Evolutionary conservation across 2,329 filamentous ascomycete genomes (phyloP).

Genomic region (Fusarium transvaalense): DNA sequence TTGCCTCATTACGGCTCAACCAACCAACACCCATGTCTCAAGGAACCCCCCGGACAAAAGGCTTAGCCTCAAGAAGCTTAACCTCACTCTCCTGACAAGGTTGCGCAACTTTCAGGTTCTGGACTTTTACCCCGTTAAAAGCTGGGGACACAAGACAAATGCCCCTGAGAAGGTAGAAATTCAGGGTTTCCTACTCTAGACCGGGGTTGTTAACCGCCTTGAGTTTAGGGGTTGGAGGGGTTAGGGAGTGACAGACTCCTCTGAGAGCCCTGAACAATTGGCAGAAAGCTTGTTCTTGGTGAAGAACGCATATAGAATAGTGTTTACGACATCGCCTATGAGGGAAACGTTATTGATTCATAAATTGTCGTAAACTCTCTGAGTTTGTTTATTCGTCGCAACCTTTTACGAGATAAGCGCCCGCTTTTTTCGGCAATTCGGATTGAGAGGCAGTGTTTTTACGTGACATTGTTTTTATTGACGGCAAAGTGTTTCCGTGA

Average conservation of each 20-base stretch:
- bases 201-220: conserved; percentile 4
- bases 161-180: conserved; percentile 16
- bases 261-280: background rate
- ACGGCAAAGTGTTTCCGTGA: background rate
- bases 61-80: conserved; percentile 7
- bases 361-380: background rate
- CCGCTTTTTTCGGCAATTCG: conserved; percentile 1
- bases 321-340: background rate
- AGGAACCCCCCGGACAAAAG: fast-evolving
- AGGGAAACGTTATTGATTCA: background rate
- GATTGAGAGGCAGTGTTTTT: background rate
- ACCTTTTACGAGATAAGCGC: background rate
- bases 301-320: no score
- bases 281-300: background rate
- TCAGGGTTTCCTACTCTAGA: background rate
- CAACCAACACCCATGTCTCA: background rate
- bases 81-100: conserved; percentile 3
- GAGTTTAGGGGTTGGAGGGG: background rate
- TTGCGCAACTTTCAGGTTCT: conserved; percentile 3
- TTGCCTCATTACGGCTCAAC: conserved; percentile 12
- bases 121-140: background rate
- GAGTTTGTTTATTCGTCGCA: background rate
- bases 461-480: background rate
- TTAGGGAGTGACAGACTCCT: background rate
- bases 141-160: background rate